phyloP scores from a whole-genome alignment of 1,284 basidiomycete genomes.

The Marasmius tenuissimus region DNA sequence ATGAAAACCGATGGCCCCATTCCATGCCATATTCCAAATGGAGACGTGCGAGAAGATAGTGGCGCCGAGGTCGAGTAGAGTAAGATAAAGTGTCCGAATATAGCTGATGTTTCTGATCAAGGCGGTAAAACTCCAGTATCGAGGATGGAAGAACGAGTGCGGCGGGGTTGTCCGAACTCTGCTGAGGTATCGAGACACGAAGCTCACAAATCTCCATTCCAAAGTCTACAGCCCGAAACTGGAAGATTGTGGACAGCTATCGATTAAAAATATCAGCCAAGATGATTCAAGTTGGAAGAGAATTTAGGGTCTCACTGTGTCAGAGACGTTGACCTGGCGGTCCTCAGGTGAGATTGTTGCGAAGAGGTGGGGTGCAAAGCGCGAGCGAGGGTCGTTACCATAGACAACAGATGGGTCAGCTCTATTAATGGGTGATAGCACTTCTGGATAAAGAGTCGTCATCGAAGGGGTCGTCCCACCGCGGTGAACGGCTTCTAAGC shows the following conservation, averaged over 20 bases:
- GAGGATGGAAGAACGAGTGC: neutral
- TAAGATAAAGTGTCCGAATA: neutral
- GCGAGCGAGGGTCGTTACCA: neutral
- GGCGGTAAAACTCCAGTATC: neutral
- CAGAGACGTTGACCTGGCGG: neutral
- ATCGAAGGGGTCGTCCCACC: neutral
- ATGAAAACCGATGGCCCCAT: neutral
- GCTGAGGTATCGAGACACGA: neutral
- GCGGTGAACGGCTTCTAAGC: neutral
- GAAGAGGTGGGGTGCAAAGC: neutral
- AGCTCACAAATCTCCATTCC: conserved; percentile 25
- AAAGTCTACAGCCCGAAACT: conserved; percentile 24
- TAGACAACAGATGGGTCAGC: neutral
- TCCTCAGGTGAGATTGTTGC: neutral
- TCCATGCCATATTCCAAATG: neutral
- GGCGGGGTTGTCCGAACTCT: neutral
- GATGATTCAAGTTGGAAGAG: neutral
- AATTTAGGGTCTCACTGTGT: neutral
- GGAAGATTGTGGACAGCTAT: conserved; percentile 21
- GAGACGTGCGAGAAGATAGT: neutral
- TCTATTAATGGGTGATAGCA: neutral
- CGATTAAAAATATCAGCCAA: neutral
- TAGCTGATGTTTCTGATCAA: neutral
- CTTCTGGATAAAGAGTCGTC: neutral
- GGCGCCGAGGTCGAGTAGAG: neutral